Evolutionary conservation across 2,329 filamentous ascomycete genomes (phyloP), one percentile per base, ranked within the genome.

Genomic region (Juglanconis juglandina): DNA sequence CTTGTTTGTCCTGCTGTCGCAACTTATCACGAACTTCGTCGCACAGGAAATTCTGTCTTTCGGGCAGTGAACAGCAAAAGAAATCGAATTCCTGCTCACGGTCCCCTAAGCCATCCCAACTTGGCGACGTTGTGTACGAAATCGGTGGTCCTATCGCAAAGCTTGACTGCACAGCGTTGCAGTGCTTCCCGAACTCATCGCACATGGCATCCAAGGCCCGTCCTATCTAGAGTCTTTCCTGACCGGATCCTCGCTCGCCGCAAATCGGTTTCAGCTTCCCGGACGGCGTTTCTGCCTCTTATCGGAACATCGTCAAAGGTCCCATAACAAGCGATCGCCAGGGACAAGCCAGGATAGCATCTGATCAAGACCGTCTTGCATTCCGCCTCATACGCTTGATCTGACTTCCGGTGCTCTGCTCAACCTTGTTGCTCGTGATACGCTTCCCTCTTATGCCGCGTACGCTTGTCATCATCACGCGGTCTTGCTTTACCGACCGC

Each of bases 181-280:
- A 50, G 33, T 39, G 32, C 24, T 41, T 55, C 44, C 46, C 56
- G 50, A 8, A 34, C 32, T 39, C 52, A 13, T 50, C n/a, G 7
- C 44, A 49, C 44, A 48, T 39, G 44, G 34, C 41, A 32, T 32
- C 48, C n/a, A 39, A 48, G 34, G 50, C 42, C 52, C 33, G 33
- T 44, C 41, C 56, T 33, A 33, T 52, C 30, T 32, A 11, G 13
- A n/a, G 17, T 48, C 41, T 34, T 13, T 46, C 17, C 14, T 52
- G 41, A 51, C 32, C 56, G 33, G 54, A 48, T 56, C 47, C 48
- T 41, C 54, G 56, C 48, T 55, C 54, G 60, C 60, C 60, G 60
- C 60, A 62, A 59, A 41, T 62, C 53, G 37, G 60, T 62, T 62
- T 62, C 60, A 59, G 52, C 52, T 52, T 59, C 33, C 54, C 48